A percentile compares a stretch with the other conserved stretches of the same genome.
phyloP scores from a whole-genome alignment of 2,329 filamentous ascomycete species.

The Phaeophleospora eucalypticola region DNA sequence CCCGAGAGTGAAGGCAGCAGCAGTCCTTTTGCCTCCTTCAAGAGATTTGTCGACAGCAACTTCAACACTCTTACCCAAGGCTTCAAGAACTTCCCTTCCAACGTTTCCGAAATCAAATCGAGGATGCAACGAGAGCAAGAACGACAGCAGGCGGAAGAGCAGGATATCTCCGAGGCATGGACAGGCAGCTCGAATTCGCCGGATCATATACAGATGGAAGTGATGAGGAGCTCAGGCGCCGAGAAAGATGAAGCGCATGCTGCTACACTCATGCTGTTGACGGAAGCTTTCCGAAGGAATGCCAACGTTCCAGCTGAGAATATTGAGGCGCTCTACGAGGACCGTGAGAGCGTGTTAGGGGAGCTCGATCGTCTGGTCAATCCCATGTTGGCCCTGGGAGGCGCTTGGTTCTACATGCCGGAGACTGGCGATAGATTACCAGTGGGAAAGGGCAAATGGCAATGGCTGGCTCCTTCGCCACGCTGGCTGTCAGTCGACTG shows the following conservation, averaged over 20 bases:
- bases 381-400: constrained; percentile 17
- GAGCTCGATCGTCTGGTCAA: constrained; percentile 19
- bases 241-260: constrained; percentile 19
- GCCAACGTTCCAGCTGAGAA: constrained; percentile 20
- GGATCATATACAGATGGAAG: constrained; percentile 20
- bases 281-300: constrained; percentile 25
- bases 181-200: constrained; percentile 22
- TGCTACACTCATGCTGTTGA: constrained; percentile 21
- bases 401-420: constrained; percentile 20
- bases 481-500: constrained; percentile 34
- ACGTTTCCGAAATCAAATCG: constrained; percentile 36
- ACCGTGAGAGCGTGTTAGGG: constrained; percentile 17
- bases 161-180: constrained; percentile 27
- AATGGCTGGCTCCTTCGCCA: constrained; percentile 5
- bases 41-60: constrained; percentile 57
- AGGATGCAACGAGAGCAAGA: constrained; percentile 25
- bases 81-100: constrained; percentile 49
- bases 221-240: constrained; percentile 12
- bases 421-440: constrained; percentile 17
- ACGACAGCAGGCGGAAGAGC: constrained; percentile 19
- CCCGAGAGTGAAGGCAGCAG: constrained; percentile 18
- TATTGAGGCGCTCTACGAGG: constrained; percentile 27
- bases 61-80: constrained; percentile 46
- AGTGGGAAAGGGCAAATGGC: constrained; percentile 4
- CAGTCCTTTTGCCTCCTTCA: constrained; percentile 59